These are phyloP conservation scores for Cladobotryum protrusum DNA, from an alignment of 2,329 filamentous ascomycete genomes.

Conservation along the genomic window DNA sequence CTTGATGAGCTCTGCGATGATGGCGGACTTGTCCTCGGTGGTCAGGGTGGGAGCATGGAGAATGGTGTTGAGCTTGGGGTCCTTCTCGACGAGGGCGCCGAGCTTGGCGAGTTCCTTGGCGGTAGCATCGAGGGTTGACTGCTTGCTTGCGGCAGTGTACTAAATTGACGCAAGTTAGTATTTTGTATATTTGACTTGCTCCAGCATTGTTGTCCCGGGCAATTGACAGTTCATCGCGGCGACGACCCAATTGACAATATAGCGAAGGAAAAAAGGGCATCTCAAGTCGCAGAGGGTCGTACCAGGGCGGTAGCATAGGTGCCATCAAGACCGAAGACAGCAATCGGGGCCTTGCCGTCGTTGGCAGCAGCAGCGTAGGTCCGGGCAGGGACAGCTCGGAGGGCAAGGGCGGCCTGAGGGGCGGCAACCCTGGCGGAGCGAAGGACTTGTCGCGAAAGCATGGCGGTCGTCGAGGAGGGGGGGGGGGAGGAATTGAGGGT, in stretches of 20 bases:
- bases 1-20: conserved; percentile 85
- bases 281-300: conserved; percentile 28
- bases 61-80: conserved; percentile 72
- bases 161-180: conserved; percentile 41
- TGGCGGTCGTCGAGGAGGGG: conserved; percentile 26
- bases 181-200: not conserved
- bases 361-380: conserved; percentile 68
- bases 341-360: conserved; percentile 75
- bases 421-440: conserved; percentile 51
- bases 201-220: not conserved
- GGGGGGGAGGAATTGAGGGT: conserved; percentile 14
- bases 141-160: conserved; percentile 96
- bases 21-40: conserved; percentile 72
- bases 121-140: conserved; percentile 74
- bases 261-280: not conserved
- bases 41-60: conserved; percentile 75
- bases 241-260: conserved; percentile 15
- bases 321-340: conserved; percentile 92
- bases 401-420: conserved; percentile 48
- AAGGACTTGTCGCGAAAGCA: conserved; percentile 56
- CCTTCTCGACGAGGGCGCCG: conserved; percentile 66
- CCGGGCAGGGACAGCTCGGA: conserved; percentile 53
- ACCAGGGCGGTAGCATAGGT: conserved; percentile 98
- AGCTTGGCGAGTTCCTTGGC: conserved; percentile 73
- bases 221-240: not conserved